Evolutionary conservation across 768 basidiomycete species (phyloP).

Genomic region (Lactarius sp.): DNA sequence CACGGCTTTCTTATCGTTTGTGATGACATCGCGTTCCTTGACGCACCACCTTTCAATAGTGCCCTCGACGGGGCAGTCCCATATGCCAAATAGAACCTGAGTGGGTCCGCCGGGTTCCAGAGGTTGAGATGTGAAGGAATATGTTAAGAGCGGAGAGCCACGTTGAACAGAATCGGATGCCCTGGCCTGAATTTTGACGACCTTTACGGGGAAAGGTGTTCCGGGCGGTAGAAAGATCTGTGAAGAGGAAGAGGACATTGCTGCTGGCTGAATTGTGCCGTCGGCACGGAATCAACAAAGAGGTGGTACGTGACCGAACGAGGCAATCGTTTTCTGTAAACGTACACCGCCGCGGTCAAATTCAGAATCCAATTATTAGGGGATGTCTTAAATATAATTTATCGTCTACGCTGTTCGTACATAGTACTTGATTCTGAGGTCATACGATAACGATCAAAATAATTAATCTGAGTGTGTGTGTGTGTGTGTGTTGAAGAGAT

Average conservation of each 20-base stretch:
- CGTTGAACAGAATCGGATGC: slow-evolving; percentile 48
- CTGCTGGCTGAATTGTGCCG: background rate
- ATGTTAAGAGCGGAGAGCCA: slow-evolving; percentile 77
- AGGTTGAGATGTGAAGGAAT: slow-evolving; percentile 66
- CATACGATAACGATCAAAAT: background rate
- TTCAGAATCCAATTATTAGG: slow-evolving; percentile 1
- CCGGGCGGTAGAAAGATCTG: slow-evolving; percentile 67
- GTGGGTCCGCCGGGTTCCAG: slow-evolving; percentile 42
- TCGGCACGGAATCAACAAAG: slow-evolving; percentile 9
- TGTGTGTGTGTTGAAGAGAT: background rate
- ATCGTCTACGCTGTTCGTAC: slow-evolving; percentile 1
- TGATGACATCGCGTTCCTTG: slow-evolving; percentile 58
- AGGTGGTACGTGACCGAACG: slow-evolving; percentile 5
- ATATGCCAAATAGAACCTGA: slow-evolving; percentile 79
- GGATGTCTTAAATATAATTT: background rate
- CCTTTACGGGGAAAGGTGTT: slow-evolving; percentile 84
- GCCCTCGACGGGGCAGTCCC: slow-evolving; percentile 87
- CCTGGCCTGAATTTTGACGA: slow-evolving; percentile 61
- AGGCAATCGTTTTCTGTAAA: slow-evolving; percentile 2
- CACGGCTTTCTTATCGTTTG: slow-evolving; percentile 49
- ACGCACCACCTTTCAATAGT: slow-evolving; percentile 67
- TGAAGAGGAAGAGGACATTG: slow-evolving; percentile 33
- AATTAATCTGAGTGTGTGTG: background rate
- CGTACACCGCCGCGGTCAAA: slow-evolving; percentile 11
- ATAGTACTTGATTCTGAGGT: too few relatives aligned